phyloP scores from a whole-genome alignment of 2,329 filamentous ascomycete species.

The Phialophora chinensis region DNA sequence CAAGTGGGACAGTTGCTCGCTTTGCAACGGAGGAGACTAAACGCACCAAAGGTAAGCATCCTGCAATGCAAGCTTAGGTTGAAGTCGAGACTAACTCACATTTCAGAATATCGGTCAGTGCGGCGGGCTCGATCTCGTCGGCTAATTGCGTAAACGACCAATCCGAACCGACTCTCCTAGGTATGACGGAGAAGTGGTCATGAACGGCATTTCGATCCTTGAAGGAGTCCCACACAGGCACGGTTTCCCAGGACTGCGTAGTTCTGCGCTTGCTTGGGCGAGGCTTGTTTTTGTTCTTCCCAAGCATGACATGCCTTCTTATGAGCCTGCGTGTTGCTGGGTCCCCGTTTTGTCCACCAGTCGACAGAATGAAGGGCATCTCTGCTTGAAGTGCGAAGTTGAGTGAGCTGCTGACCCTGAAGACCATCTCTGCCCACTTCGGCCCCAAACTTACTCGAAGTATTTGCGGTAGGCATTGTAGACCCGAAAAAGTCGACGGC shows the following conservation, averaged over 20 bases:
- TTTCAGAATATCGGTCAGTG: slow-evolving; percentile 41
- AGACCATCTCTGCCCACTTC: not conserved
- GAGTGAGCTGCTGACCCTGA: not conserved
- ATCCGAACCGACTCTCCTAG: slow-evolving; percentile 22
- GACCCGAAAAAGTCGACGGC: not conserved
- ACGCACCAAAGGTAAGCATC: not conserved
- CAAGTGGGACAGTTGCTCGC: slow-evolving; percentile 44
- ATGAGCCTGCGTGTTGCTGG: slow-evolving; percentile 47
- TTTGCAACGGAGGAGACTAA: slow-evolving; percentile 46
- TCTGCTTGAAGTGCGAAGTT: slow-evolving; percentile 13
- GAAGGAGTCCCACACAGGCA: not conserved
- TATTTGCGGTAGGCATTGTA: not conserved
- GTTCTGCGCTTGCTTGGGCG: slow-evolving; percentile 19
- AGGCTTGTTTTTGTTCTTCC: slow-evolving; percentile 48
- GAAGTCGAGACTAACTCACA: slow-evolving; percentile 39
- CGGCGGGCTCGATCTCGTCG: slow-evolving; percentile 41
- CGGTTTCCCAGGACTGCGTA: not conserved
- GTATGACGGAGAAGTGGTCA: slow-evolving; percentile 7
- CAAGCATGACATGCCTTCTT: slow-evolving; percentile 53
- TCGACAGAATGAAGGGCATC: slow-evolving; percentile 45
- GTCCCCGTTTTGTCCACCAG: slow-evolving; percentile 41
- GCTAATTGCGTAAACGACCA: slow-evolving; percentile 41
- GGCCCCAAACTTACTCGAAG: not conserved
- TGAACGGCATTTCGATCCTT: not conserved
- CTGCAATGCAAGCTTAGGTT: not conserved